Base-by-base conservation (phyloP, 257 asterid species). In the Ilex aquifolium region DNA sequence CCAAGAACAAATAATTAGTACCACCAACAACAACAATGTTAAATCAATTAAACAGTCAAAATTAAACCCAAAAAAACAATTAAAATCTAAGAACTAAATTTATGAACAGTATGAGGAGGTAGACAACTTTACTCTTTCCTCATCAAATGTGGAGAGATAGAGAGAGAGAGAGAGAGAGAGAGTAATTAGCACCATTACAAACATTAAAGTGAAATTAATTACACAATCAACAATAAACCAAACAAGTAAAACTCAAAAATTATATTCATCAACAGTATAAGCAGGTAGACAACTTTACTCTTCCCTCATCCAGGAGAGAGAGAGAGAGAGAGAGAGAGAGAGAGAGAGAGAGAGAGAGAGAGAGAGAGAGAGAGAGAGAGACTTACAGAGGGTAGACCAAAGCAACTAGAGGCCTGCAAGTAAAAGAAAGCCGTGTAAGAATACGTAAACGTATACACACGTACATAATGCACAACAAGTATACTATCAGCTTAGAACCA, bases 381-480 rank as follows among this genome's bases (percentile, higher is more conserved):
- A 62, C 84, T 73, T 80, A 83, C 86, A 83, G 59, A n/a, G 86
- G 90, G 56, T 69, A 80, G 32, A 50, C 79, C 64, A 83, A 69
- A 57, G 82, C 83, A 67, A 78, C 12, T 13, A 63, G 29, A 57
- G 80, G 87, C 87, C 87, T 80, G 82, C 79, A 71, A 32, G 6
- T 39, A 58, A 32, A 4, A 36, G 17, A 27, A 51, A 67, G 4
- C 3, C 3, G 3, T 31, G 13, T n/a, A 17, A 36, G 27, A 16
- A 13, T 13, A 64, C 10, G 17, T 46, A 67, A 61, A 17, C 16
- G 17, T 51, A 46, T 21, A 66, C 65, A 56, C 44, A 52, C 73
- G 16, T 55, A 62, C 13, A 44, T 21, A 21, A 21, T 65, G 69
- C 44, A 36, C 61, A 21, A 62, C n/a, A 10, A 2, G 3, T 10